These are phyloP conservation scores for Pseudopyricularia javanii DNA, from an alignment of 2,329 filamentous ascomycete species.

Conservation along the genomic window DNA sequence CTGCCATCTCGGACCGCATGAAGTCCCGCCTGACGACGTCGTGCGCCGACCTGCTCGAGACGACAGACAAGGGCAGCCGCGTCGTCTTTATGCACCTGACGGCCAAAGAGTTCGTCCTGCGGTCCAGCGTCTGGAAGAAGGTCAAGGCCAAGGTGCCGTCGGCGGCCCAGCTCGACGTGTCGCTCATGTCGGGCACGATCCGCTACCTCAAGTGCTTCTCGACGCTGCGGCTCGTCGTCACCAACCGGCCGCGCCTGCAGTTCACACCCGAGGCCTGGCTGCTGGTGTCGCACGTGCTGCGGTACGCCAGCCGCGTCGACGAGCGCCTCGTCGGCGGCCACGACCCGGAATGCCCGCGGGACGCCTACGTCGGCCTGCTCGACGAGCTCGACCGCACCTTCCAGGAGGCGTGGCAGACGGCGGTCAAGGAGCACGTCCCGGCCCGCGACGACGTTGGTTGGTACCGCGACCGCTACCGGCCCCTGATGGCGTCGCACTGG, in stretches of 20 bases:
- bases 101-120: neutral
- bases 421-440: neutral
- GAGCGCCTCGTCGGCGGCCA: neutral
- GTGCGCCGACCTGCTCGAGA: neutral
- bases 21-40: neutral
- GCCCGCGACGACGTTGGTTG: neutral
- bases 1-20: neutral
- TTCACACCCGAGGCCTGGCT: neutral
- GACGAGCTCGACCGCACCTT: neutral
- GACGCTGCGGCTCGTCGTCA: neutral
- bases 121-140: neutral
- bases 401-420: neutral
- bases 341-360: neutral
- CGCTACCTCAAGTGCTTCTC: neutral
- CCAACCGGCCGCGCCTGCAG: neutral
- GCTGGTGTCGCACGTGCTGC: neutral
- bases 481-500: neutral
- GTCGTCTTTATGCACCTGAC: neutral
- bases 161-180: neutral
- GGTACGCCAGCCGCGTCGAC: neutral
- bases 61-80: neutral
- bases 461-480: neutral
- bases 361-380: neutral
- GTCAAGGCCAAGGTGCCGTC: neutral
- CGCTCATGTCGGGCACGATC: neutral